A percentile compares a stretch with the other conserved stretches of the same genome.
Evolutionary conservation across 1,284 basidiomycete species (phyloP).

Genomic region (Microbotryum scabiosae): DNA sequence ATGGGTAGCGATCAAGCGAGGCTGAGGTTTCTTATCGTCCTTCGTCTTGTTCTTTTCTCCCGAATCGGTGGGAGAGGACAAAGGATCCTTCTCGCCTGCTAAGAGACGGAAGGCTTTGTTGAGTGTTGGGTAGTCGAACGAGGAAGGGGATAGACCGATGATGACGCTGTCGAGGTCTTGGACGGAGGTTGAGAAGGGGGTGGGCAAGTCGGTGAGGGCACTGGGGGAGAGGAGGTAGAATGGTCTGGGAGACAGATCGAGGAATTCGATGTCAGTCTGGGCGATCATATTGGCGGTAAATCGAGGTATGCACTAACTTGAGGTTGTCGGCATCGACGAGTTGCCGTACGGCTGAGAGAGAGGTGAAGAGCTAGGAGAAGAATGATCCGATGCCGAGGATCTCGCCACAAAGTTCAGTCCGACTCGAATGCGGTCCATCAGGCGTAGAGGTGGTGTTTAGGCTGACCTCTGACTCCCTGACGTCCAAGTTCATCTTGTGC

Average conservation of each 20-base stretch:
- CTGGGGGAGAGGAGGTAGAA: slow-evolving; percentile 54
- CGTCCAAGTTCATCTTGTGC: slow-evolving; percentile 48
- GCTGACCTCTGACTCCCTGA: slow-evolving; percentile 46
- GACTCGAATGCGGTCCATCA: background rate
- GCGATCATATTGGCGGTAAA: too few relatives aligned
- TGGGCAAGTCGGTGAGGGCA: slow-evolving; percentile 49
- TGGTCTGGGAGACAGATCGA: slow-evolving; percentile 43
- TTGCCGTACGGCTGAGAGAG: slow-evolving; percentile 52
- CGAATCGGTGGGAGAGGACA: too few relatives aligned
- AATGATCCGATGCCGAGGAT: background rate
- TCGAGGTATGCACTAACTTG: slow-evolving; percentile 42
- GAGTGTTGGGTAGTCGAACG: slow-evolving; percentile 52
- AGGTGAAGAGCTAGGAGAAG: slow-evolving; percentile 45
- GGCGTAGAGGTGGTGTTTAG: too few relatives aligned
- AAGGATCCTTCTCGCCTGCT: slow-evolving; percentile 26
- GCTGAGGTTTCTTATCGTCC: background rate
- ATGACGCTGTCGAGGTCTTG: slow-evolving; percentile 51
- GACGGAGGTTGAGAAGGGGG: slow-evolving; percentile 31
- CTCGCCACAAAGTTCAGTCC: background rate
- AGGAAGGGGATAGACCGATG: slow-evolving; percentile 53
- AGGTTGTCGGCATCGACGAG: slow-evolving; percentile 45
- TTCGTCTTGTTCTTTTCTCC: background rate
- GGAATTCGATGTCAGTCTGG: too few relatives aligned
- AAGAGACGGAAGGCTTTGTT: slow-evolving; percentile 62
- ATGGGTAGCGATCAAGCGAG: slow-evolving; percentile 53